Base-by-base conservation (phyloP, 108 stramenopile genomes). In the Fragilaria radians region DNA sequence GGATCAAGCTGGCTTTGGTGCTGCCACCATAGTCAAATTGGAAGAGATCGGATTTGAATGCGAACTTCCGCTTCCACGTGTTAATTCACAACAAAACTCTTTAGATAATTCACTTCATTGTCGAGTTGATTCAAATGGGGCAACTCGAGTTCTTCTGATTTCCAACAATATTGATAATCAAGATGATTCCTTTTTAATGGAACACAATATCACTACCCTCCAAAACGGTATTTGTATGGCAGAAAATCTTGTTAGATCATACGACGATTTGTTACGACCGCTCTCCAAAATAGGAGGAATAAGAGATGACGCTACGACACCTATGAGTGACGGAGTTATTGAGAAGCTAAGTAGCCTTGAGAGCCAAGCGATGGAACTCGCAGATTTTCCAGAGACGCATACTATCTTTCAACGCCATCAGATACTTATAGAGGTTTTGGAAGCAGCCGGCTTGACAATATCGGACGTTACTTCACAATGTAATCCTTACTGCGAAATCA, bases 11-110 rank as follows among this genome's bases (percentile, higher is more conserved):
- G 67, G 74, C 29, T 93, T 83, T 61, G 88, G 88, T 27, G 63
- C 65, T 28, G 57, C 79, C 0, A 73, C 73, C 42, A 88, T 67
- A 19, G 73, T 95, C 0, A 82, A 80, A 42, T 66, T 95, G 32
- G 94, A 95, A 66, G 94, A 91, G 67, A 92, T 95, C 46, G 94
- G 94, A 7, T 86, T 71, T 63, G 62, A 63, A 1, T 80, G 70
- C 25, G 61, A 66, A 25, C 23, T 56, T 52, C 29, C 32, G 46
- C 14, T 7, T 42, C 36, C 36, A 14, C 36, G 36, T 11, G 14
- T 7, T 11, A 42, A 28, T 52, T 33, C 17, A 19, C 57, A 26
- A 49, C 32, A 18, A 21, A 32, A 25, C 46, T 27, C 34, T 26
- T 32, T 50, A 32, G 65, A 65, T 24, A 63, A 65, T 19, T 60